phyloP scores from a whole-genome alignment of 2,329 filamentous ascomycete genomes.

The Fusarium sp. region DNA sequence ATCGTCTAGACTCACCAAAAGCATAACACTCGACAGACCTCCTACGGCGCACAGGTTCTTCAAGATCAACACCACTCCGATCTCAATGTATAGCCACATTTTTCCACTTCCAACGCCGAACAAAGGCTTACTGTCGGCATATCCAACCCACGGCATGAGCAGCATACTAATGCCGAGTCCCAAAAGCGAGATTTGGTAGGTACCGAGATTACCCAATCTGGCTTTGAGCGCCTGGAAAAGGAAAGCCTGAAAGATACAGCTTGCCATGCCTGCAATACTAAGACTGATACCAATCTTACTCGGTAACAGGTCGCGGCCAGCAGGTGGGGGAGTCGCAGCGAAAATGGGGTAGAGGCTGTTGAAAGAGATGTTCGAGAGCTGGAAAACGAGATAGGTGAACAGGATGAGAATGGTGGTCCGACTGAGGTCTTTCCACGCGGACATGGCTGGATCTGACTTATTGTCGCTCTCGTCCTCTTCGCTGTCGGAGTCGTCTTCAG shows the following conservation, averaged over 20 bases:
- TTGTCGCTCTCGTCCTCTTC: slow-evolving; percentile 42
- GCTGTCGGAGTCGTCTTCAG: slow-evolving; percentile 46
- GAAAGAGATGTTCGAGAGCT: slow-evolving; percentile 93
- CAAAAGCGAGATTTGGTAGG: slow-evolving; percentile 82
- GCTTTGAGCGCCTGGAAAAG: slow-evolving; percentile 84
- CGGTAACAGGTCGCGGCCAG: slow-evolving; percentile 80
- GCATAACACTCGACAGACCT: slow-evolving; percentile 87
- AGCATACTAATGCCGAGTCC: slow-evolving; percentile 86
- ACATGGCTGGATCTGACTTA: slow-evolving; percentile 26
- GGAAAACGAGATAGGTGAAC: slow-evolving; percentile 90
- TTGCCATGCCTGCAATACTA: slow-evolving; percentile 84
- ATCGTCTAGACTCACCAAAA: slow-evolving; percentile 71
- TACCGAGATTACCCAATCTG: slow-evolving; percentile 85
- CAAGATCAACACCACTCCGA: slow-evolving; percentile 83
- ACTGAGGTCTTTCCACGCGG: slow-evolving; percentile 72
- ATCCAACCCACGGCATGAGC: slow-evolving; percentile 90
- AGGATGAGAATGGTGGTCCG: slow-evolving; percentile 86
- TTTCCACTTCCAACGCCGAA: slow-evolving; percentile 73
- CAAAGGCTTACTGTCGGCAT: slow-evolving; percentile 70
- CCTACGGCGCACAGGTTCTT: slow-evolving; percentile 94
- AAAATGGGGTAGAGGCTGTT: slow-evolving; percentile 97
- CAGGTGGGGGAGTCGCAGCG: slow-evolving; percentile 78
- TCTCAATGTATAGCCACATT: slow-evolving; percentile 80
- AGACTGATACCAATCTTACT: slow-evolving; percentile 87
- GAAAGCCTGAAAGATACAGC: slow-evolving; percentile 90